Percentiles rank a stretch among this genome's conserved stretches.
Conservation (phyloP, 805 yeast species). For the Ogataea ramenticola region DNA sequence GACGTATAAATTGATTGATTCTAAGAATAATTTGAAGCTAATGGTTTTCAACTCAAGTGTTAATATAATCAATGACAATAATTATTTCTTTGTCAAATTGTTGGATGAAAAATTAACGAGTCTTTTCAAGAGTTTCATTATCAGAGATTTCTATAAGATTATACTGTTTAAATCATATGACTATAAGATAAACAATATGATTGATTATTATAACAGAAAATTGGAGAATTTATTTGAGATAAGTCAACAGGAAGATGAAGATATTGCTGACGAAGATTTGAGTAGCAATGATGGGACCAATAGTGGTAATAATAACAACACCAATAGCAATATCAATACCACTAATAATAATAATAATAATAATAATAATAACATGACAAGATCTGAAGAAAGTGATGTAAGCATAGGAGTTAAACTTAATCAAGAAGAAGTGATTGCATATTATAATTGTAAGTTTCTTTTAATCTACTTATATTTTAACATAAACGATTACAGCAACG, state of each 20-base stretch:
- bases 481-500: slow-evolving; percentile 15
- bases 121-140: neutral
- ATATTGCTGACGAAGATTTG: neutral
- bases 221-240: neutral
- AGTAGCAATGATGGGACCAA: neutral
- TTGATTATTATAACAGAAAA: neutral
- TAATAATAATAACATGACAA: neutral
- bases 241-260: neutral
- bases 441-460: slow-evolving; percentile 24
- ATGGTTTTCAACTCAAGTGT: neutral
- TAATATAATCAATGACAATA: neutral
- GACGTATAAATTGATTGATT: neutral
- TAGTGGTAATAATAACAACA: neutral
- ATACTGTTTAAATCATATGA: neutral
- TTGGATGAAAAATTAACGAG: neutral
- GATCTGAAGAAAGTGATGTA: neutral
- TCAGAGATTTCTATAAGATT: neutral
- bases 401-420: slow-evolving; percentile 1
- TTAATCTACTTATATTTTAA: slow-evolving; percentile 19
- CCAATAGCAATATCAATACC: too few relatives aligned
- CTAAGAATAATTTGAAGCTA: neutral
- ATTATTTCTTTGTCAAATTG: neutral
- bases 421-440: slow-evolving; percentile 15
- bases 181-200: neutral
- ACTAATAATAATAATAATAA: too few relatives aligned